phyloP scores from a whole-genome alignment of 208 protist species.

The Trypanosoma platydactyli region DNA sequence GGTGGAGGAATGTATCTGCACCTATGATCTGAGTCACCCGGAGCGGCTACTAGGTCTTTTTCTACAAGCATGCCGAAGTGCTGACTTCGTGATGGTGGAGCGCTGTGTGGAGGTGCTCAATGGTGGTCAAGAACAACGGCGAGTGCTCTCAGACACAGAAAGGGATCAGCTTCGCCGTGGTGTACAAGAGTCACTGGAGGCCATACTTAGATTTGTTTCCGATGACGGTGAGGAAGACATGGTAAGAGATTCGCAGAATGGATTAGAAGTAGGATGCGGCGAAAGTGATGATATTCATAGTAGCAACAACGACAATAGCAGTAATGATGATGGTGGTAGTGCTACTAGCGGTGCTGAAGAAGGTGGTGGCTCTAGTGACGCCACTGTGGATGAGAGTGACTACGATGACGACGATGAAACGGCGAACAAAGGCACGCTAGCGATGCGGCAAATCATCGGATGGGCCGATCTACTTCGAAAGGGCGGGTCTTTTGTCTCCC shows the following conservation, averaged over 20 bases:
- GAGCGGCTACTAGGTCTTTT: conserved; percentile 39
- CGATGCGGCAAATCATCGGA: conserved; percentile 29
- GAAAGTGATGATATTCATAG: neutral
- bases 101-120: conserved; percentile 37
- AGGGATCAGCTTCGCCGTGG: conserved; percentile 35
- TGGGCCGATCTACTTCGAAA: conserved; percentile 46
- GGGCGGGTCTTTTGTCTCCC: conserved; percentile 27
- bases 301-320: neutral
- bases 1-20: conserved; percentile 40
- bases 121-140: conserved; percentile 18
- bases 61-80: conserved; percentile 30
- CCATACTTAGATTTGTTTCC: conserved; percentile 31
- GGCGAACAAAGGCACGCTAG: conserved; percentile 24
- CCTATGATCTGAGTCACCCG: conserved; percentile 58
- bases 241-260: neutral
- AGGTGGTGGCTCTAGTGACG: neutral
- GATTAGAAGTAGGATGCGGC: neutral
- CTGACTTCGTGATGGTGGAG: conserved; percentile 47
- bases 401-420: conserved; percentile 21
- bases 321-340: conserved; percentile 5
- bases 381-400: conserved; percentile 19
- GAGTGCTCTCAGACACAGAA: conserved; percentile 31
- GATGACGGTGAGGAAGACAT: conserved; percentile 16
- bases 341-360: neutral
- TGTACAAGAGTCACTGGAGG: conserved; percentile 34